Evolutionary conservation across 331 rosid genomes (phyloP).

Genomic region (Phaseolus coccineus): DNA sequence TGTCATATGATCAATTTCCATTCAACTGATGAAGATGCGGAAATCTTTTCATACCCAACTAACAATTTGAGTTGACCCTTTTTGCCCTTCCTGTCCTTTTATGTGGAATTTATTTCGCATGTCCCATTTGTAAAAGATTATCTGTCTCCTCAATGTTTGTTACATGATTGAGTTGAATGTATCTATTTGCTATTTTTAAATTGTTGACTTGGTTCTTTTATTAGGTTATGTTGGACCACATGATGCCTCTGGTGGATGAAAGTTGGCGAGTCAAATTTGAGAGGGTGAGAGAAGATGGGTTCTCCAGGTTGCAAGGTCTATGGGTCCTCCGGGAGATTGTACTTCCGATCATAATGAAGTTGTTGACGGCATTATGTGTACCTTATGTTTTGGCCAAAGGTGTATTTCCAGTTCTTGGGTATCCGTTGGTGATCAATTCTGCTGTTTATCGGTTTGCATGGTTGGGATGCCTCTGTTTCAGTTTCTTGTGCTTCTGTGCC

Average conservation of each 20-base stretch:
- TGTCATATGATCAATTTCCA: constrained; percentile 25
- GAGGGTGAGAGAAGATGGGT: constrained; percentile 94
- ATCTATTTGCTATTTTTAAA: background rate
- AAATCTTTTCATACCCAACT: constrained; percentile 18
- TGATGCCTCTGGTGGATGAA: constrained; percentile 96
- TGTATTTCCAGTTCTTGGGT: constrained; percentile 89
- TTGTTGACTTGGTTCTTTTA: constrained; percentile 41
- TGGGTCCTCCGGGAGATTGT: constrained; percentile 96
- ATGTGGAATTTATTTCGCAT: constrained; percentile 6
- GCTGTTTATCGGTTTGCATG: constrained; percentile 99
- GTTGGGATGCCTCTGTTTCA: constrained; percentile 91
- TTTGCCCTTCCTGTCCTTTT: background rate
- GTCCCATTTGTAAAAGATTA: background rate
- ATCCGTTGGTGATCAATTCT: constrained; percentile 92
- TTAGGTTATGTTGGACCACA: constrained; percentile 98
- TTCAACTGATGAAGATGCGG: constrained; percentile 1
- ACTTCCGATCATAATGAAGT: constrained; percentile 87
- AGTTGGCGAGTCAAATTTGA: constrained; percentile 94
- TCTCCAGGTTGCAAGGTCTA: constrained; percentile 89
- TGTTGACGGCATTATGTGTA: constrained; percentile 91
- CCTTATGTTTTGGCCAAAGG: constrained; percentile 96
- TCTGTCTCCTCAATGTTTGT: constrained; percentile 4
- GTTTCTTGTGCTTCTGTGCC: constrained; percentile 88
- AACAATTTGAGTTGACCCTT: constrained; percentile 5
- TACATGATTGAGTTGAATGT: constrained; percentile 10